phyloP scores from a whole-genome alignment of 23 red algal genomes.

The Rhodosorus marinus region DNA sequence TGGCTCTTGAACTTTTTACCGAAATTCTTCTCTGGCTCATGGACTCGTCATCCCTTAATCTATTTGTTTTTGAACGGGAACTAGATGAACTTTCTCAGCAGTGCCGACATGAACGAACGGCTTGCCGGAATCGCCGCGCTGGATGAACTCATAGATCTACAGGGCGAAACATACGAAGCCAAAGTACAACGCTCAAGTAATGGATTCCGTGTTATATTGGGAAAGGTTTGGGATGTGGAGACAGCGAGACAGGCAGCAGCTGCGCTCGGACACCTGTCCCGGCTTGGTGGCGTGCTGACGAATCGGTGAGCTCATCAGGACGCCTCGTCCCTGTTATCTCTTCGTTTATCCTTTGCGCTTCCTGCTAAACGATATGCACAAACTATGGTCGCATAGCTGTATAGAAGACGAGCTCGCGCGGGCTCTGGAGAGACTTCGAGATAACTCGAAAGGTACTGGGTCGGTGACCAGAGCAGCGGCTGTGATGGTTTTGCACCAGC shows the following conservation, averaged over 20 bases:
- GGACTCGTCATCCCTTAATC: no score
- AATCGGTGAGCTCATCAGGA: no score
- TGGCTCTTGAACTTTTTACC: no score
- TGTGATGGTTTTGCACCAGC: slow-evolving; percentile 14
- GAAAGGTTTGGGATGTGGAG: slow-evolving; percentile 19
- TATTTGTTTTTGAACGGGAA: no score
- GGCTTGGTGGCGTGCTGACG: slow-evolving; percentile 17
- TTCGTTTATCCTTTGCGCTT: no score
- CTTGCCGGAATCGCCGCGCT: slow-evolving; percentile 66
- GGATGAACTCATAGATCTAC: slow-evolving; percentile 30
- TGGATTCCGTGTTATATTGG: slow-evolving; percentile 61
- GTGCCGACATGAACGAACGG: slow-evolving; percentile 9
- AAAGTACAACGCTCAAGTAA: slow-evolving; percentile 77
- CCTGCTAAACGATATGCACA: no score
- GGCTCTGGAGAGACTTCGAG: slow-evolving; percentile 21
- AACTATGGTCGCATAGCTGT: no score
- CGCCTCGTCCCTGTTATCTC: no score
- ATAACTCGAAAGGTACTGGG: background rate
- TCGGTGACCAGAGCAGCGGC: slow-evolving; percentile 6
- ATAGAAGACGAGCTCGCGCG: slow-evolving; percentile 23
- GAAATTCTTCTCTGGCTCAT: no score
- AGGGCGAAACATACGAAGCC: slow-evolving; percentile 53
- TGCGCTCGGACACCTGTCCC: slow-evolving; percentile 10
- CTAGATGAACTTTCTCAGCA: no score
- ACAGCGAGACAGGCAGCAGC: background rate